Percentiles rank a stretch among this genome's conserved stretches.
These are phyloP conservation scores for Amphirosellinia nigrospora DNA, from an alignment of 495 filamentous ascomycete genomes.

Conservation along the genomic window DNA sequence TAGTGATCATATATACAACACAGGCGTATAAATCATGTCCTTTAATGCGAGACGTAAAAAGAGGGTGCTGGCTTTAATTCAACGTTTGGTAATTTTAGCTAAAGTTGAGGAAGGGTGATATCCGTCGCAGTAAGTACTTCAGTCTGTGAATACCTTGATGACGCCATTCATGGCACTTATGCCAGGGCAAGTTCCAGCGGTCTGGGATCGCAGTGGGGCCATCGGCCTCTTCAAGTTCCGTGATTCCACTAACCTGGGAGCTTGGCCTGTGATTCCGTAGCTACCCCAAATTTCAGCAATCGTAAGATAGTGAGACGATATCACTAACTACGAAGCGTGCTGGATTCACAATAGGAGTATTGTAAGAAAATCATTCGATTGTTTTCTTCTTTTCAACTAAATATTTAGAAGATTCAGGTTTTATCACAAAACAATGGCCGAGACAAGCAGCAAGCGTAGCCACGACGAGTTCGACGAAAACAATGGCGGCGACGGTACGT, in stretches of 20 bases:
- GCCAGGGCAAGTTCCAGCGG: not conserved
- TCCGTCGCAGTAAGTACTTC: not conserved
- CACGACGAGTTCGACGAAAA: conserved; percentile 50
- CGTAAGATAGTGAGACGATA: not conserved
- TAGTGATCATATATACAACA: not conserved
- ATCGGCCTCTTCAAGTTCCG: conserved; percentile 14
- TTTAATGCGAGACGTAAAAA: not conserved
- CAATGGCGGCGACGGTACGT: conserved; percentile 50
- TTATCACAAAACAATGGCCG: conserved; percentile 21
- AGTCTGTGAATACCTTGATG: not conserved
- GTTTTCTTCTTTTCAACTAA: no score
- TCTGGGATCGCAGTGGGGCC: not conserved
- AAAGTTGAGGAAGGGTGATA: not conserved
- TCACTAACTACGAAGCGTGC: conserved; percentile 3
- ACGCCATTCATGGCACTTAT: conserved; percentile 5
- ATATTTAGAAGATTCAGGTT: no score
- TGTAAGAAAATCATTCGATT: no score
- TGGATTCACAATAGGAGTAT: no score
- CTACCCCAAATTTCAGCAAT: conserved; percentile 7
- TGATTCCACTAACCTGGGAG: not conserved
- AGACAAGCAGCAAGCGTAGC: conserved; percentile 52
- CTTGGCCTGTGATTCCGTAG: not conserved
- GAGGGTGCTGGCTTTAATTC: not conserved
- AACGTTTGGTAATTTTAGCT: not conserved
- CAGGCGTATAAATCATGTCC: not conserved